Evolutionary conservation across 768 basidiomycete species (phyloP).

Genomic region (Boletus huronensis): DNA sequence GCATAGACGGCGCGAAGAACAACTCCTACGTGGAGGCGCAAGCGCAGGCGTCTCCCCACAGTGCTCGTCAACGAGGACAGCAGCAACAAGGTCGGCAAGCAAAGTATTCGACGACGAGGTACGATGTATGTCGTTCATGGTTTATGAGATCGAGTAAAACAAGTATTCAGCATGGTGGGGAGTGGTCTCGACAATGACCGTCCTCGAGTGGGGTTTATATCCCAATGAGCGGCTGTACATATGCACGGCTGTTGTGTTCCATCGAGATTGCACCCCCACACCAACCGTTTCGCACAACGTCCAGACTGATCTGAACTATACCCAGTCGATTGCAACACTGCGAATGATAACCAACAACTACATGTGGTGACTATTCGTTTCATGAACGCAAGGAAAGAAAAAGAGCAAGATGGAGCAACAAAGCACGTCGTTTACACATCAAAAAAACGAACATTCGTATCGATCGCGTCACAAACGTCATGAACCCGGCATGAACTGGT

Average conservation of each 20-base stretch:
- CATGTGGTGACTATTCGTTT: constrained; percentile 13
- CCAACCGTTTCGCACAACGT: background rate
- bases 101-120: background rate
- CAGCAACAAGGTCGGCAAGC: background rate
- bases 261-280: too few species aligned
- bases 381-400: background rate
- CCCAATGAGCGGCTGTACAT: background rate
- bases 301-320: background rate
- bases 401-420: constrained; percentile 8
- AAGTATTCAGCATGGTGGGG: background rate
- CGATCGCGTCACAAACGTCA: constrained; percentile 15
- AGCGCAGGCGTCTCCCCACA: background rate
- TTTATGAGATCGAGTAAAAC: background rate
- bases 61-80: background rate
- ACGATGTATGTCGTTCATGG: background rate
- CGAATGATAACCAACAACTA: constrained; percentile 24
- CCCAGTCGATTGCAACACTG: constrained; percentile 11
- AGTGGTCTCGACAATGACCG: background rate
- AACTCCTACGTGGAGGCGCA: background rate
- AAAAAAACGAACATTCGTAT: constrained; percentile 10
- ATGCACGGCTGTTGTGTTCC: background rate
- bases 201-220: background rate
- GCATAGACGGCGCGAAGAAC: background rate
- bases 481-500: constrained; percentile 25
- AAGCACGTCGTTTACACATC: constrained; percentile 1